A percentile compares a stretch with the other conserved stretches of the same genome.
phyloP scores from a whole-genome alignment of 495 filamentous ascomycete genomes.

The Glutinoglossum americanum region DNA sequence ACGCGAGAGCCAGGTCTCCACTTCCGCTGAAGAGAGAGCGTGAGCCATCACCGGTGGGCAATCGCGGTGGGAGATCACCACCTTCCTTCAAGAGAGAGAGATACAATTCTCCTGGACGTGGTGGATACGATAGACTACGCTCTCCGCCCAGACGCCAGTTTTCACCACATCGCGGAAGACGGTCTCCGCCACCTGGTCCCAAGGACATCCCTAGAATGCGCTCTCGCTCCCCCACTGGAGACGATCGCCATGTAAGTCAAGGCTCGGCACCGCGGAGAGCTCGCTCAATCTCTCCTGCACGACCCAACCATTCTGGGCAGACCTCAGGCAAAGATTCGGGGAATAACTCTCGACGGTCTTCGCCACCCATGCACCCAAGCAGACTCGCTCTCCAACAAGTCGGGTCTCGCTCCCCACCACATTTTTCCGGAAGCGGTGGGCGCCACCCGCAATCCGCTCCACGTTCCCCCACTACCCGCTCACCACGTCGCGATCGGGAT shows the following conservation, averaged over 20 bases:
- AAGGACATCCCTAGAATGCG: constrained; percentile 10
- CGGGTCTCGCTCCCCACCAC: not conserved
- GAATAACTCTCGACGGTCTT: constrained; percentile 18
- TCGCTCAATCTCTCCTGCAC: constrained; percentile 16
- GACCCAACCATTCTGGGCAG: constrained; percentile 8
- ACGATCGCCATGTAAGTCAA: constrained; percentile 14
- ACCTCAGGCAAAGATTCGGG: constrained; percentile 15
- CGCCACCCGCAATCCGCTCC: not conserved
- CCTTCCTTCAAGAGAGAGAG: constrained; percentile 17
- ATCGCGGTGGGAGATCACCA: constrained; percentile 12
- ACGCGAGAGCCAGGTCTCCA: constrained; percentile 16
- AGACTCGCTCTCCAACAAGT: constrained; percentile 10
- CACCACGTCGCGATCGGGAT: constrained; percentile 1
- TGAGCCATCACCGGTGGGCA: constrained; percentile 15
- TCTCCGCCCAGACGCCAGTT: constrained; percentile 2
- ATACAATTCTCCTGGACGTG: constrained; percentile 11
- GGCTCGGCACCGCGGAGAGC: constrained; percentile 14
- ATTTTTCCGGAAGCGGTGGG: not conserved
- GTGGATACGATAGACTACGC: constrained; percentile 10
- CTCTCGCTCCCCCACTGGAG: constrained; percentile 17
- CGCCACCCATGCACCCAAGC: constrained; percentile 20
- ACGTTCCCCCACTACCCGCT: not conserved
- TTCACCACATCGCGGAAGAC: constrained; percentile 2
- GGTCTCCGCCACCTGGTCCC: not conserved
- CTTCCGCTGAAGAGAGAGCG: constrained; percentile 15